Evolutionary conservation across 1,139 yeast genomes (phyloP).

Genomic region (Yamadazyma sp.): DNA sequence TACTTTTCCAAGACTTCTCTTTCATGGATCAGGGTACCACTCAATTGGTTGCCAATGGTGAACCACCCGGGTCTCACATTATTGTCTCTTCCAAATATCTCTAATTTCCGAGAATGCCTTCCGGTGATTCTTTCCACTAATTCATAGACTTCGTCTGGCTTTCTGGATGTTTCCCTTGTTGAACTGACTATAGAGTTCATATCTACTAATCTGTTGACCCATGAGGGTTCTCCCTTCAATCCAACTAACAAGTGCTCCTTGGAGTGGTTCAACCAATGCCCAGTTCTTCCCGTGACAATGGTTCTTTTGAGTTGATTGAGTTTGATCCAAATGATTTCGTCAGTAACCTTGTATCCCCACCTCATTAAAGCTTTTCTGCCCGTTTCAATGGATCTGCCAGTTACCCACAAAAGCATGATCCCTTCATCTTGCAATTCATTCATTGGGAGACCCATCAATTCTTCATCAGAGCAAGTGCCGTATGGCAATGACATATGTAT

Average conservation of each 20-base stretch:
- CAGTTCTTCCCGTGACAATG: conserved; percentile 92
- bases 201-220: conserved; percentile 69
- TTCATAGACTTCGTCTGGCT: conserved; percentile 90
- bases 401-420: conserved; percentile 82
- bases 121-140: conserved; percentile 85
- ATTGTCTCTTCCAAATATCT: conserved; percentile 84
- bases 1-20: conserved; percentile 50
- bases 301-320: conserved; percentile 84
- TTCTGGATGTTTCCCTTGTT: conserved; percentile 84
- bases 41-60: conserved; percentile 81
- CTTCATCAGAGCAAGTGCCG: conserved; percentile 75
- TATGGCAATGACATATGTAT: conserved; percentile 81
- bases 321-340: conserved; percentile 89
- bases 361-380: conserved; percentile 73
- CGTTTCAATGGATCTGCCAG: conserved; percentile 87
- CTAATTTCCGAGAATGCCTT: conserved; percentile 70
- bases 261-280: conserved; percentile 95
- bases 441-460: conserved; percentile 65
- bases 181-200: conserved; percentile 76
- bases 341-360: conserved; percentile 81
- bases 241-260: conserved; percentile 90
- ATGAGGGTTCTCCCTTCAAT: conserved; percentile 73
- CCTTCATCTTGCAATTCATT: conserved; percentile 79
- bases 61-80: conserved; percentile 90
- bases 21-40: conserved; percentile 59